Evolutionary conservation across 192 early-diverging fungal species (phyloP).

Genomic region (Allomyces macrogynus): DNA sequence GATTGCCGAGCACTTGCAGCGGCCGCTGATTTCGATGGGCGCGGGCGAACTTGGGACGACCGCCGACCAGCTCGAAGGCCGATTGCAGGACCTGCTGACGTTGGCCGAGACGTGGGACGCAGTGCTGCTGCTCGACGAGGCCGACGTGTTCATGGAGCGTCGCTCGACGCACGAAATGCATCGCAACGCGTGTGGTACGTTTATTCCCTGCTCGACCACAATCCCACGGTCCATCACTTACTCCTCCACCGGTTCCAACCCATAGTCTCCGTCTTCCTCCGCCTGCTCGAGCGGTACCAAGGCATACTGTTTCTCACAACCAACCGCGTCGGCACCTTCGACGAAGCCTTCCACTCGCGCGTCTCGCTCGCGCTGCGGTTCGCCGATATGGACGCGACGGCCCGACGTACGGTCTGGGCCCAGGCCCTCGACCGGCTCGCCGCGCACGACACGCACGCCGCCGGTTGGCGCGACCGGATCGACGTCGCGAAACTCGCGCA

Average conservation of each 20-base stretch:
- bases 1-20: constrained; percentile 6
- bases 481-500: background rate
- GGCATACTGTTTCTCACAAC: constrained; percentile 13
- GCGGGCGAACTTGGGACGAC: constrained; percentile 9
- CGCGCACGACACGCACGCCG: background rate
- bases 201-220: constrained; percentile 1
- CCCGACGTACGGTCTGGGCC: constrained; percentile 6
- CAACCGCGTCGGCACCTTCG: constrained; percentile 12
- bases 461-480: background rate
- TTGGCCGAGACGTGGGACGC: constrained; percentile 5
- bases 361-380: constrained; percentile 9
- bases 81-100: constrained; percentile 4
- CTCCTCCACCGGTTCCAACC: too few species aligned
- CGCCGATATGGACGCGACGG: constrained; percentile 2
- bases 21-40: constrained; percentile 7
- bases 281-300: constrained; percentile 10
- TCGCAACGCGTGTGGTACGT: background rate
- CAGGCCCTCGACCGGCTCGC: constrained; percentile 6
- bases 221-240: too few species aligned
- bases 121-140: constrained; percentile 9
- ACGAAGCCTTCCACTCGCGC: constrained; percentile 6
- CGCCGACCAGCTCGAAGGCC: constrained; percentile 2
- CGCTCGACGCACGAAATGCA: constrained; percentile 7
- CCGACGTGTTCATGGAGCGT: constrained; percentile 8
- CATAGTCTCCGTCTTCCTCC: constrained; percentile 9